Evolutionary conservation across 768 basidiomycete genomes (phyloP).

Genomic region (Boletus tomentosulus): DNA sequence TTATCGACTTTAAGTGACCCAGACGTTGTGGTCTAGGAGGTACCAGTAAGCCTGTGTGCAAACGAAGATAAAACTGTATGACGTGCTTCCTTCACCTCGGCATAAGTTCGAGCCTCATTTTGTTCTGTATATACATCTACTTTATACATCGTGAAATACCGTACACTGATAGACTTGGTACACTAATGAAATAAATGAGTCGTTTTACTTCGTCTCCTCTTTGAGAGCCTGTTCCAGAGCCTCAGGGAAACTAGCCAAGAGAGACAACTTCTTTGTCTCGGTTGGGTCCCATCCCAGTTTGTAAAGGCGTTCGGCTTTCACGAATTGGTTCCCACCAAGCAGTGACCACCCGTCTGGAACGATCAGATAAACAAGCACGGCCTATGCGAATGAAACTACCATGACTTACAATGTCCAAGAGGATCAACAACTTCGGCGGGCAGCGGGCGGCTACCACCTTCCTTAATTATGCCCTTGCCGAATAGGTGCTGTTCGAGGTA

Average conservation of each 20-base stretch:
- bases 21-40: background rate
- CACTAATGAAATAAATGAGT: background rate
- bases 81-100: background rate
- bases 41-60: background rate
- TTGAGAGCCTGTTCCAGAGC: constrained; percentile 27
- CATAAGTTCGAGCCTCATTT: background rate
- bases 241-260: constrained; percentile 26
- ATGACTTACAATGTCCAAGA: constrained; percentile 36
- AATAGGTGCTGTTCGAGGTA: constrained; percentile 27
- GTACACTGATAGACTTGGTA: background rate
- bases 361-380: background rate
- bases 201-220: background rate
- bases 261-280: constrained; percentile 22
- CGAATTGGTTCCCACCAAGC: constrained; percentile 37
- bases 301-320: constrained; percentile 32
- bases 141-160: constrained; percentile 3
- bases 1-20: constrained; percentile 7
- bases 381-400: background rate
- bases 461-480: constrained; percentile 31
- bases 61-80: too few species aligned
- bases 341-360: constrained; percentile 38
- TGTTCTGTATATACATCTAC: constrained; percentile 4
- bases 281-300: constrained; percentile 39
- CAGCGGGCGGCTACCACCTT: constrained; percentile 33
- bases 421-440: constrained; percentile 33